Conservation (phyloP, 441 rosid species). For the Kokia cookei region DNA sequence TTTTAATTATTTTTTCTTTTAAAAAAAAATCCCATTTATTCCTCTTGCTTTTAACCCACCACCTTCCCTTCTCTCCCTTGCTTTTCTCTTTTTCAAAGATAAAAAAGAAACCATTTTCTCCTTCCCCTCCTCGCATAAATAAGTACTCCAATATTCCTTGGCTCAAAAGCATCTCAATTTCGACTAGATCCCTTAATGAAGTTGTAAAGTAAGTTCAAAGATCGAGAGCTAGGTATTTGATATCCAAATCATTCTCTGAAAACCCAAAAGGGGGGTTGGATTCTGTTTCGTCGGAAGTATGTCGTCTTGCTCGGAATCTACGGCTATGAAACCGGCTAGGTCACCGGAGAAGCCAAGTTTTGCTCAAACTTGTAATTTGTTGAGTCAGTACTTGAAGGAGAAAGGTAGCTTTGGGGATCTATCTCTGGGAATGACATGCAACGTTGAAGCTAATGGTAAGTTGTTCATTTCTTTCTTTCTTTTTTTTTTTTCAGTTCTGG, state of each 20-base stretch:
- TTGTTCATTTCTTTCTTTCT: neutral
- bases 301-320: conserved; percentile 40
- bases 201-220: neutral
- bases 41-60: conserved; percentile 38
- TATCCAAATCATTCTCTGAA: neutral
- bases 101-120: neutral
- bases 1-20: too few species aligned
- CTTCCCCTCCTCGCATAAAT: neutral
- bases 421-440: conserved; percentile 52
- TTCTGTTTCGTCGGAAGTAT: conserved; percentile 18
- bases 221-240: neutral
- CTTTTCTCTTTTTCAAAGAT: neutral
- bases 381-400: conserved; percentile 75
- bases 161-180: neutral
- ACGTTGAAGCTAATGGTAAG: conserved; percentile 29
- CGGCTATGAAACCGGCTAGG: conserved; percentile 16
- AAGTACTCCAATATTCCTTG: neutral
- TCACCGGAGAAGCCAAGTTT: conserved; percentile 46
- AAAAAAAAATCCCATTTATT: conserved; percentile 23
- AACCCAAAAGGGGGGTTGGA: neutral
- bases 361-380: conserved; percentile 52
- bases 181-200: neutral
- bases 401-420: conserved; percentile 75
- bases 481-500: neutral
- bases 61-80: neutral